Percentiles rank a stretch among this genome's conserved stretches.
These are phyloP conservation scores for Tuber magnatum DNA, from an alignment of 495 filamentous ascomycete species.

Conservation along the genomic window DNA sequence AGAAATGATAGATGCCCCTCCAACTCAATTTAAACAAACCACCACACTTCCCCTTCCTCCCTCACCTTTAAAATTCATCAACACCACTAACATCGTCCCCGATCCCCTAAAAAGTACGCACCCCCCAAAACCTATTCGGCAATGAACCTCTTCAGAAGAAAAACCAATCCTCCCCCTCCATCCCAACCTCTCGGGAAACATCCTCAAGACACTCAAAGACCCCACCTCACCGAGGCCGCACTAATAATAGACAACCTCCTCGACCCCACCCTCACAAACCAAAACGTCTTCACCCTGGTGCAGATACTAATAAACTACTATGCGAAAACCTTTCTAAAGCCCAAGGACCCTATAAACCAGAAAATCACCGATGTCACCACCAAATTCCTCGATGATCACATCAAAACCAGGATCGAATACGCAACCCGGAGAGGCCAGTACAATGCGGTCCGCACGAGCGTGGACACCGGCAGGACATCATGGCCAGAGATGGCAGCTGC, in stretches of 20 bases:
- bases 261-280: background rate
- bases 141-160: background rate
- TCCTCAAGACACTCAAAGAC: background rate
- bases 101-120: background rate
- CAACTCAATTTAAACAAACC: background rate
- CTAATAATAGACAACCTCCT: conserved; percentile 2
- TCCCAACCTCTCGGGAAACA: background rate
- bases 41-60: background rate
- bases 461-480: background rate
- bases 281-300: background rate
- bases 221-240: background rate
- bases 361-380: background rate
- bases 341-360: background rate
- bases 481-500: background rate
- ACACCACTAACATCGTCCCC: background rate
- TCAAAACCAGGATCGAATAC: background rate
- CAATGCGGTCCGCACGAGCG: background rate
- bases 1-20: background rate
- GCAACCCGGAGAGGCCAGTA: background rate
- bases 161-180: background rate
- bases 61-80: background rate
- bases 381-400: background rate
- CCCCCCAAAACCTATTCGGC: background rate
- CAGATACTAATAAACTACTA: background rate
- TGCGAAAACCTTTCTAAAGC: background rate